Base-by-base conservation (phyloP, 2,329 filamentous ascomycete species). In the Rutstroemia sp. region DNA sequence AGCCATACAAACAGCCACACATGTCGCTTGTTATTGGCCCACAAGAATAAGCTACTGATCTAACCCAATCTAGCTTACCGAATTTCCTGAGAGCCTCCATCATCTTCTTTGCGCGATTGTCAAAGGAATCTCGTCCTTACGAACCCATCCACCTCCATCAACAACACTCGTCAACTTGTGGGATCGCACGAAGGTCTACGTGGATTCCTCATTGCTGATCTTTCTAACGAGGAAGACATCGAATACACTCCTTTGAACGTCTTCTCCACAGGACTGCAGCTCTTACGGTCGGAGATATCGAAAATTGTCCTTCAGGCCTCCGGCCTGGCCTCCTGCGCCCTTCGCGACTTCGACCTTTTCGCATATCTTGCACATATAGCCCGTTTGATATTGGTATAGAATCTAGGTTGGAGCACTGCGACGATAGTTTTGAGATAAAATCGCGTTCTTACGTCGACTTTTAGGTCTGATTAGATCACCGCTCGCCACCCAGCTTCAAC, bases 121-220 rank as follows among this genome's bases (percentile, higher is more conserved):
- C 52, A 54, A 54, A 54, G 52, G 52, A 54, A 54, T 17, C 44
- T 54, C 52, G 16, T 49, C 52, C 23, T 40, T 21, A 30, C 38
- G 47, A 56, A 54, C 36, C 51, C 57, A 49, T 54, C 48, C 56
- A 58, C 56, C 57, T 54, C 51, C 55, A 54, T 50, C 59, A 60
- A 58, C 50, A 46, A 40, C 25, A 48, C 42, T 53, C 62, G 45
- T 57, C 57, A 57, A 57, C 57, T 50, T 50, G 47, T 50, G 67
- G 69, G 66, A 68, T 68, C 61, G 67, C 69, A 64, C 67, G 63
- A 62, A 54, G 38, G 55, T 39, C 50, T 64, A 63, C 68, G 69
- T 68, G 68, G 61, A 66, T 69, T 68, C 67, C 65, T 61, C 57
- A 58, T 51, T 38, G 59, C 59, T 58, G 54, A 60, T 62, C 64